phyloP scores from a whole-genome alignment of 176 grass and related monocot species.

The Lolium perenne region DNA sequence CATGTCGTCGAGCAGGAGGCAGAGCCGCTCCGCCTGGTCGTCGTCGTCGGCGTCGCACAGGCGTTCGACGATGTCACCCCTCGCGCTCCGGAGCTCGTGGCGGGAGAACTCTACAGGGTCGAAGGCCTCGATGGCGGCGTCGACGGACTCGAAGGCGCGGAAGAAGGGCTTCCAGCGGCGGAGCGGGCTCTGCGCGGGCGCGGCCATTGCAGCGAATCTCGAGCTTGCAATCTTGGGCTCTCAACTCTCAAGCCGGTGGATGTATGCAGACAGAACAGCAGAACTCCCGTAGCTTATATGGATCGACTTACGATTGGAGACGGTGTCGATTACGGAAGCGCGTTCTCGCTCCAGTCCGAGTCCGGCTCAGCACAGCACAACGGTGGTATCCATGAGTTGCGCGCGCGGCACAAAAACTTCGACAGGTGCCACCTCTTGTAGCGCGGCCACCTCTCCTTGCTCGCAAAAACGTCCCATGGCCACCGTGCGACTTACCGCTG shows the following conservation, averaged over 20 bases:
- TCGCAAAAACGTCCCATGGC: no score
- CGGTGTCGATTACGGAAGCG: neutral
- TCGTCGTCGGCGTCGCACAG: no score
- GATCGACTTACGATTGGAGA: neutral
- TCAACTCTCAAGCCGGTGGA: no score
- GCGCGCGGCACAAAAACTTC: neutral
- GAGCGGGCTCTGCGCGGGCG: neutral
- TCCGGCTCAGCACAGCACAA: neutral
- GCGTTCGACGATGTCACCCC: no score
- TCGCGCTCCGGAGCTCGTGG: no score
- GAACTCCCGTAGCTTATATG: no score
- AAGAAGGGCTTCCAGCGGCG: constrained; percentile 38
- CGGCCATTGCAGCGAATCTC: neutral
- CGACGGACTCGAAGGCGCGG: neutral
- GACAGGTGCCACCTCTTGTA: neutral
- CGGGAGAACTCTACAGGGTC: neutral
- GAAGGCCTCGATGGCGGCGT: neutral
- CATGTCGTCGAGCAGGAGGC: no score
- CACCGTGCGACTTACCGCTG: no score
- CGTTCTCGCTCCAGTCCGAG: neutral
- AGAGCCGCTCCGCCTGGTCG: no score
- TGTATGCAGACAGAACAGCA: no score
- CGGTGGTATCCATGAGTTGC: neutral
- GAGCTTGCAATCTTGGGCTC: no score
- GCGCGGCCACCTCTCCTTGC: no score